These are phyloP conservation scores for Ilyonectria robusta DNA, from an alignment of 2,329 filamentous ascomycete genomes.

Conservation along the genomic window DNA sequence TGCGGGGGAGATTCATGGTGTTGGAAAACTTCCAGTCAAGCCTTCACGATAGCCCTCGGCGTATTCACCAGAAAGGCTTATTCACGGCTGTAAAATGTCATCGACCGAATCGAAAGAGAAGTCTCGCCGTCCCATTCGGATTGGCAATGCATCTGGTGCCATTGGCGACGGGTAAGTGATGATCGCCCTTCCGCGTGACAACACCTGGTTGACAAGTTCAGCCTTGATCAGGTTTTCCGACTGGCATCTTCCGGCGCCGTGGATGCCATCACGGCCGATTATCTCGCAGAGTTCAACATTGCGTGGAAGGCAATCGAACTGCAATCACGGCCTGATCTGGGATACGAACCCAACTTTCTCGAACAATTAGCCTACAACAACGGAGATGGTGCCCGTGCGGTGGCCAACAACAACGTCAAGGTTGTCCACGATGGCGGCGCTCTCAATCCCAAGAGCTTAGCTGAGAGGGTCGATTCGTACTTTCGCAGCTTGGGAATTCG, in stretches of 20 bases:
- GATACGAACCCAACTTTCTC: conserved; percentile 54
- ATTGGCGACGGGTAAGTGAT: conserved; percentile 40
- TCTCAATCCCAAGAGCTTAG: conserved; percentile 67
- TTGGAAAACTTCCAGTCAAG: not conserved
- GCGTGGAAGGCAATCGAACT: conserved; percentile 53
- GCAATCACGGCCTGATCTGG: conserved; percentile 47
- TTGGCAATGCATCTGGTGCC: conserved; percentile 47
- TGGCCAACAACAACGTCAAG: conserved; percentile 64
- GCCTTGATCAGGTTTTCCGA: conserved; percentile 44
- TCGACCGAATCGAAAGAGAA: not conserved
- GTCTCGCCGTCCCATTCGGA: conserved; percentile 37
- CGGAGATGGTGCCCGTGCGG: conserved; percentile 46
- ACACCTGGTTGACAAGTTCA: not conserved
- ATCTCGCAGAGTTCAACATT: conserved; percentile 63
- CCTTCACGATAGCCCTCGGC: not conserved
- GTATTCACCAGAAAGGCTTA: not conserved
- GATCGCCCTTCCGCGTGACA: not conserved
- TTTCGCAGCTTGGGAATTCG: conserved; percentile 41
- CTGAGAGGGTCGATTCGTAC: conserved; percentile 50
- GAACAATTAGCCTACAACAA: conserved; percentile 56
- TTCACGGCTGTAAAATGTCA: not conserved
- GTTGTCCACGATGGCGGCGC: conserved; percentile 70
- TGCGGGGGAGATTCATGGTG: not conserved
- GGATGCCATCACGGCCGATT: conserved; percentile 55
- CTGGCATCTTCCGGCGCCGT: conserved; percentile 44